These are phyloP conservation scores for Polyporus arcularius DNA, from an alignment of 768 basidiomycete species.

Conservation along the genomic window DNA sequence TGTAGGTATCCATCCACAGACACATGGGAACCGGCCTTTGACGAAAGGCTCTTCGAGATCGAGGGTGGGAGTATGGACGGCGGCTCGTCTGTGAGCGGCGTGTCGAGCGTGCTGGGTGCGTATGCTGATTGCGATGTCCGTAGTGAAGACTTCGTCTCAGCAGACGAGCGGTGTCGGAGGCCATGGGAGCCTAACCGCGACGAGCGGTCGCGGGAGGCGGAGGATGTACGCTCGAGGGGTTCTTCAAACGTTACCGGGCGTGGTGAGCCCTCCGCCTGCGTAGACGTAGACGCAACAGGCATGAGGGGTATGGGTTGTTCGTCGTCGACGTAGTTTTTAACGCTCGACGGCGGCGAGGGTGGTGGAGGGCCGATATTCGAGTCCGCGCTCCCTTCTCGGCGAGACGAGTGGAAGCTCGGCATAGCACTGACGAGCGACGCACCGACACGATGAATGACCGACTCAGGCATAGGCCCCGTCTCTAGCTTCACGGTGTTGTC, in stretches of 20 bases:
- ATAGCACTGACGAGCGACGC: constrained; percentile 29
- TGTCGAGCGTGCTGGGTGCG: constrained; percentile 22
- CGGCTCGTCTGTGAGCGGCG: constrained; percentile 26
- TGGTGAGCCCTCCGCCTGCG: constrained; percentile 10
- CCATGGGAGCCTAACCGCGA: constrained; percentile 31
- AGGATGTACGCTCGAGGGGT: constrained; percentile 32
- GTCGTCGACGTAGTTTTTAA: constrained; percentile 25
- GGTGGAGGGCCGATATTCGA: constrained; percentile 54
- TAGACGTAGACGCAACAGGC: constrained; percentile 21
- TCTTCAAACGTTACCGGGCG: constrained; percentile 38
- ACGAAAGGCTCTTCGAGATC: constrained; percentile 8
- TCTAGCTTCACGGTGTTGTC: constrained; percentile 48
- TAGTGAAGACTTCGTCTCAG: constrained; percentile 48
- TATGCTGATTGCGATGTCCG: constrained; percentile 30
- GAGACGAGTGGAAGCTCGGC: constrained; percentile 6
- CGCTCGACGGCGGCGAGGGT: constrained; percentile 53
- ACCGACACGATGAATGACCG: constrained; percentile 37
- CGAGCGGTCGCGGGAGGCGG: constrained; percentile 32
- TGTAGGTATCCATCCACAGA: constrained; percentile 53
- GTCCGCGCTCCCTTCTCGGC: constrained; percentile 17
- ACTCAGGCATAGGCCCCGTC: constrained; percentile 35
- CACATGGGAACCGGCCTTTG: constrained; percentile 28
- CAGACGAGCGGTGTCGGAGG: constrained; percentile 48
- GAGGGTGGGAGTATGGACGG: constrained; percentile 26
- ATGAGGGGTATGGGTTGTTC: neutral